Conservation (phyloP, 1,284 basidiomycete genomes). For the Ceratobasidium sp. region DNA sequence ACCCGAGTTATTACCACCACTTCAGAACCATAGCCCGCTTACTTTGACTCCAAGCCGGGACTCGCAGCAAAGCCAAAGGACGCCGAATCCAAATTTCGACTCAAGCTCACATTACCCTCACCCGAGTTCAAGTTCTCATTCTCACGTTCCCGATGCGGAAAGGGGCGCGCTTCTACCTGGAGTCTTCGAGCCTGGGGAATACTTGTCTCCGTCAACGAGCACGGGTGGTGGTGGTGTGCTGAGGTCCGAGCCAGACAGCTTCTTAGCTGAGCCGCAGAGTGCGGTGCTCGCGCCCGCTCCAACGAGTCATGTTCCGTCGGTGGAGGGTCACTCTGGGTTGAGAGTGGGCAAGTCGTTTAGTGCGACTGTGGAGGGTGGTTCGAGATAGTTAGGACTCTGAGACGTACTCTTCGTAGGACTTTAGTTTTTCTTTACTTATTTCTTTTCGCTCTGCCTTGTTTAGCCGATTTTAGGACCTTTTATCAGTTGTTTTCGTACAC, state of each 20-base stretch:
- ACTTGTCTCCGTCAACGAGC: slow-evolving; percentile 6
- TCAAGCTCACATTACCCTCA: not conserved
- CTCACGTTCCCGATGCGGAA: not conserved
- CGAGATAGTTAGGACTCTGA: too few species aligned
- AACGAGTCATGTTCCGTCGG: not conserved
- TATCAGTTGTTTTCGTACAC: too few species aligned
- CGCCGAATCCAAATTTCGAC: not conserved
- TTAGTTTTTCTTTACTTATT: too few species aligned
- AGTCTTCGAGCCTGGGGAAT: slow-evolving; percentile 28
- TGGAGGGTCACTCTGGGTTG: not conserved
- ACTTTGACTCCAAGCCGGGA: not conserved
- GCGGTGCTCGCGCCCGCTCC: not conserved
- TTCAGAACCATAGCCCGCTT: not conserved
- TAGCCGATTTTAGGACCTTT: too few species aligned
- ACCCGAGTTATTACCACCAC: not conserved
- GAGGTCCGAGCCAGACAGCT: too few species aligned
- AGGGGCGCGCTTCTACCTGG: slow-evolving; percentile 18
- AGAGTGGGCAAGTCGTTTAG: slow-evolving; percentile 19
- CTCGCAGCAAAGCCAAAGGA: not conserved
- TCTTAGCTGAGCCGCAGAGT: not conserved
- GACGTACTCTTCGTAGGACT: too few species aligned
- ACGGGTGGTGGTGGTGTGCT: not conserved
- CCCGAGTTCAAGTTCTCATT: not conserved
- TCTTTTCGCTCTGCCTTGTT: too few species aligned
- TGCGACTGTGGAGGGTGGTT: slow-evolving; percentile 27